Conservation (phyloP, 768 basidiomycete genomes). For the Kwoniella newhampshirensis region DNA sequence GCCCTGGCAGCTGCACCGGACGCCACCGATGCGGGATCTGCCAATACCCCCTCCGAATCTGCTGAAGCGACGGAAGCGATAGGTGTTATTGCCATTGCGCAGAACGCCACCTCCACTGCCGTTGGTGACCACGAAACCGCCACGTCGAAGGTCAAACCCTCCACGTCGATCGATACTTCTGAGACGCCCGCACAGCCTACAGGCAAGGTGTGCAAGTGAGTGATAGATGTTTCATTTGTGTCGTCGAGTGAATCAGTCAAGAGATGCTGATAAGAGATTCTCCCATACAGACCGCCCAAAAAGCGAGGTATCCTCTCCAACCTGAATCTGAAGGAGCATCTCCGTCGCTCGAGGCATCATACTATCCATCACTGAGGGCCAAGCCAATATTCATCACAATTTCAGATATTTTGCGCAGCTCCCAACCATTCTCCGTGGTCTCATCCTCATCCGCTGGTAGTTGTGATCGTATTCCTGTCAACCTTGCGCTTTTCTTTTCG, state of each 20-base stretch:
- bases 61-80: neutral
- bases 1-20: neutral
- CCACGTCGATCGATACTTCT: neutral
- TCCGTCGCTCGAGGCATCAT: slow-evolving; percentile 1
- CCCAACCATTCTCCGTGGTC: no score
- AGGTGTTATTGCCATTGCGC: neutral
- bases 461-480: no score
- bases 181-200: neutral
- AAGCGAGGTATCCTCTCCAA: neutral
- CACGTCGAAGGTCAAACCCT: neutral
- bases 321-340: neutral
- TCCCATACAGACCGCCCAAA: no score
- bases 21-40: neutral
- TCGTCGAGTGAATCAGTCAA: no score
- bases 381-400: no score
- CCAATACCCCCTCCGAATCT: neutral
- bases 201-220: slow-evolving; percentile 9
- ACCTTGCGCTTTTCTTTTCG: no score
- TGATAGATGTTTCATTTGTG: no score
- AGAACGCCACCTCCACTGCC: neutral
- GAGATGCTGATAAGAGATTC: no score
- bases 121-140: neutral
- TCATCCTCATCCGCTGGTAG: no score
- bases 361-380: neutral
- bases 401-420: no score